Evolutionary conservation across 805 yeast species (phyloP).

Genomic region (Candida piceae): DNA sequence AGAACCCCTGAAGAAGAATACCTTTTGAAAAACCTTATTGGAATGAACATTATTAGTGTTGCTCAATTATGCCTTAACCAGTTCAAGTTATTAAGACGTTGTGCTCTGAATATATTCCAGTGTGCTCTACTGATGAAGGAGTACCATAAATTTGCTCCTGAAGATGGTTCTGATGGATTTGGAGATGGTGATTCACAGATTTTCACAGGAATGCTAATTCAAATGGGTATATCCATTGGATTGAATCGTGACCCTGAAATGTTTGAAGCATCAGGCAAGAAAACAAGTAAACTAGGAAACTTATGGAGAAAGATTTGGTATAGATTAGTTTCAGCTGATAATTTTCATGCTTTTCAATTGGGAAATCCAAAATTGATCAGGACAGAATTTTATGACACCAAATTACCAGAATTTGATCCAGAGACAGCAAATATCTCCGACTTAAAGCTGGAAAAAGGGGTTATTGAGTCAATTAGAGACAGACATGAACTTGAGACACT

Average conservation of each 20-base stretch:
- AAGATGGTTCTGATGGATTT: constrained; percentile 47
- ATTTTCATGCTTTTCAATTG: constrained; percentile 38
- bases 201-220: constrained; percentile 50
- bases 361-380: constrained; percentile 43
- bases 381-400: constrained; percentile 44
- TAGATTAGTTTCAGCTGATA: constrained; percentile 41
- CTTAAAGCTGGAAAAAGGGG: constrained; percentile 36
- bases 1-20: constrained; percentile 29
- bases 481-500: constrained; percentile 28
- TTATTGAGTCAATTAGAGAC: constrained; percentile 29
- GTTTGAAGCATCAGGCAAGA: constrained; percentile 26
- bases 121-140: constrained; percentile 47
- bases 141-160: constrained; percentile 47
- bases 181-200: constrained; percentile 59
- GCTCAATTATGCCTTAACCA: constrained; percentile 54
- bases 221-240: constrained; percentile 65
- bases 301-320: constrained; percentile 60
- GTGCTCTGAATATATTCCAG: constrained; percentile 49
- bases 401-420: constrained; percentile 38
- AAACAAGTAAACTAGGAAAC: constrained; percentile 29
- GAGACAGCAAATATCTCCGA: constrained; percentile 34
- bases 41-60: constrained; percentile 38
- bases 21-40: constrained; percentile 42
- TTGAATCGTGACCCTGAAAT: constrained; percentile 62
- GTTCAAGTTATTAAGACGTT: constrained; percentile 44